Conservation (phyloP, 805 yeast species). For the Candida pseudofarinosa region DNA sequence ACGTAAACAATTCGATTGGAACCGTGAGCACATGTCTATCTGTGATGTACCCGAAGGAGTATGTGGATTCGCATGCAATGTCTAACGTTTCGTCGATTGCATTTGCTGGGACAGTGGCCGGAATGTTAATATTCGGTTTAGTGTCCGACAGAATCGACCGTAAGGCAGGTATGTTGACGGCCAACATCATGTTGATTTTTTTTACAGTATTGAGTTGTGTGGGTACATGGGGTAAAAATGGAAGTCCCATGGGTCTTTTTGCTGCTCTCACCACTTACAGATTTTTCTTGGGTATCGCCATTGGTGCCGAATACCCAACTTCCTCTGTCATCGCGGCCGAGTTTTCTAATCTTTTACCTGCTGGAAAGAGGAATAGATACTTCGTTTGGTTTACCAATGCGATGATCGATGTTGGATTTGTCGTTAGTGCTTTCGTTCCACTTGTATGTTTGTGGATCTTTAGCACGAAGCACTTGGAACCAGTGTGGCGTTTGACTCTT, state of each 20-base stretch:
- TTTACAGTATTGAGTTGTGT: constrained; percentile 80
- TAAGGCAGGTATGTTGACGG: constrained; percentile 76
- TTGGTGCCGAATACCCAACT: constrained; percentile 94
- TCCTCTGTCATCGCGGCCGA: constrained; percentile 94
- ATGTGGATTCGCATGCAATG: constrained; percentile 62
- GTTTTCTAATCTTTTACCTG: constrained; percentile 71
- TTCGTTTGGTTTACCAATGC: constrained; percentile 85
- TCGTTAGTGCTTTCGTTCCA: constrained; percentile 78
- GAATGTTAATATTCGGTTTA: constrained; percentile 78
- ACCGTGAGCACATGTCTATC: constrained; percentile 71
- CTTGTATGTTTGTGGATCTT: constrained; percentile 83
- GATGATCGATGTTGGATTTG: constrained; percentile 87
- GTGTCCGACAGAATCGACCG: constrained; percentile 77
- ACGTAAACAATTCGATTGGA: constrained; percentile 79
- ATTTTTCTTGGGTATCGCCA: constrained; percentile 84
- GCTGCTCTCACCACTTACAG: constrained; percentile 81
- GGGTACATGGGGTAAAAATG: constrained; percentile 74
- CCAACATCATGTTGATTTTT: constrained; percentile 69
- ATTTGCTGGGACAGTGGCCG: constrained; percentile 87
- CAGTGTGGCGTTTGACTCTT: constrained; percentile 88
- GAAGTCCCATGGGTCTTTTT: constrained; percentile 69
- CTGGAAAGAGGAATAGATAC: constrained; percentile 85
- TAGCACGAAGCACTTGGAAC: constrained; percentile 61
- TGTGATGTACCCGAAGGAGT: constrained; percentile 60
- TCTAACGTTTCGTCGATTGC: constrained; percentile 83